These are phyloP conservation scores for Solanum corneliomulleri DNA, from an alignment of 257 asterid genomes.

Conservation along the genomic window DNA sequence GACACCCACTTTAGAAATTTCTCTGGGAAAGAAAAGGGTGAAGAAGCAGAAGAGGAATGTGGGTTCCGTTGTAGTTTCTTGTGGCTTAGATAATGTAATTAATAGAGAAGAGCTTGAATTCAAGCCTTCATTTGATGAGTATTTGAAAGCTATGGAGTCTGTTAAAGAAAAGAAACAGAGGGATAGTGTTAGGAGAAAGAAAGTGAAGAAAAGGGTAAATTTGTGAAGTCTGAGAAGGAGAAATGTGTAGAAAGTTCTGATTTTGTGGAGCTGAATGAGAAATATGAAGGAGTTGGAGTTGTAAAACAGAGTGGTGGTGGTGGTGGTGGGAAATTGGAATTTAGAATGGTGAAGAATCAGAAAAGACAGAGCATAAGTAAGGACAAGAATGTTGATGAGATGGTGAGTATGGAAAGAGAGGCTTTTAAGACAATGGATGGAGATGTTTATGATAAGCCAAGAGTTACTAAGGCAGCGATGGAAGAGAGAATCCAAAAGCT, in stretches of 20 bases:
- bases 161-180: conserved; percentile 31
- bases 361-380: not conserved
- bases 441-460: conserved; percentile 33
- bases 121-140: conserved; percentile 71
- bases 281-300: conserved; percentile 5
- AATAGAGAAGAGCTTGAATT: conserved; percentile 49
- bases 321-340: not conserved
- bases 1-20: conserved; percentile 15
- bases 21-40: conserved; percentile 12
- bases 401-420: conserved; percentile 45
- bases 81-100: conserved; percentile 18
- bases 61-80: not conserved
- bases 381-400: not conserved
- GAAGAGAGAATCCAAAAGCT: conserved; percentile 91
- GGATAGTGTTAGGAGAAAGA: not conserved
- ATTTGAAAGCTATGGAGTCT: conserved; percentile 77
- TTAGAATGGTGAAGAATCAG: conserved; percentile 3
- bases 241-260: not conserved
- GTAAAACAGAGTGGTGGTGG: conserved; percentile 1
- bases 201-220: not conserved
- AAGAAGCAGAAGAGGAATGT: conserved; percentile 6
- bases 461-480: conserved; percentile 68
- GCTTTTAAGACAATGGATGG: conserved; percentile 62
- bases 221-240: not conserved
- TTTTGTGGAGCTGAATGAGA: not conserved